Conservation (phyloP, 2,329 filamentous ascomycete species). For the Colletotrichum lentis region DNA sequence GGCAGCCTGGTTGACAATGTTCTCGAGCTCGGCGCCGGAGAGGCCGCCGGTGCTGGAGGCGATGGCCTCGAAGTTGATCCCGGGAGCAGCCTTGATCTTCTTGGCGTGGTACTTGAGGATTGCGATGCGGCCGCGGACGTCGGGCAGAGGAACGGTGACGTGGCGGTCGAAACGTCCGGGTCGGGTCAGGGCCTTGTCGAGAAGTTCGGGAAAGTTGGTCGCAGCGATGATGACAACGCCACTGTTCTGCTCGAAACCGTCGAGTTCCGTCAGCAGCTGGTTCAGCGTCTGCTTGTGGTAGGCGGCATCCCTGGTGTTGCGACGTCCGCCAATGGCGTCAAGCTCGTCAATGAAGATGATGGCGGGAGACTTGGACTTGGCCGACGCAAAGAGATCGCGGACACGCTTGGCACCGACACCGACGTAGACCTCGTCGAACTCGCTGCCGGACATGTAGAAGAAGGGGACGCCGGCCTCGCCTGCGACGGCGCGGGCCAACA, state of each 20-base stretch:
- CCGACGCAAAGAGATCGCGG: constrained; percentile 86
- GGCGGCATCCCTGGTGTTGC: constrained; percentile 89
- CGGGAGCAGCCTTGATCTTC: constrained; percentile 81
- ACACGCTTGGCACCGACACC: constrained; percentile 97
- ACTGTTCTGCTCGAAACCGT: constrained; percentile 94
- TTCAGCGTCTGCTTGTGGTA: constrained; percentile 98
- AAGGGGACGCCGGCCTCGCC: constrained; percentile 98
- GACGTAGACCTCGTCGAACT: constrained; percentile 98
- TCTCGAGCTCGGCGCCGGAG: constrained; percentile 95
- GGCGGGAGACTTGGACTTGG: constrained; percentile 83
- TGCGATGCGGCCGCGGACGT: constrained; percentile 90
- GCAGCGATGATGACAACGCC: constrained; percentile 96
- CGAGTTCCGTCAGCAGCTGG: constrained; percentile 93
- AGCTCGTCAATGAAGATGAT: constrained; percentile 97
- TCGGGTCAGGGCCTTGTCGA: constrained; percentile 96
- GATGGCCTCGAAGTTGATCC: constrained; percentile 84
- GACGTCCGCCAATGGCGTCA: constrained; percentile 92
- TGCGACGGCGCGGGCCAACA: constrained; percentile 92
- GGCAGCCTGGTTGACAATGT: constrained; percentile 94
- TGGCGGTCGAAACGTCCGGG: constrained; percentile 97
- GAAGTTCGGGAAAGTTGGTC: constrained; percentile 92
- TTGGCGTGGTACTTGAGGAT: constrained; percentile 94
- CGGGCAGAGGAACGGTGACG: constrained; percentile 85
- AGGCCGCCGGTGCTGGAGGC: constrained; percentile 90
- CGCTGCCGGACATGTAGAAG: constrained; percentile 99